Base-by-base conservation (phyloP, 257 asterid species). In the Ehretia macrophylla region DNA sequence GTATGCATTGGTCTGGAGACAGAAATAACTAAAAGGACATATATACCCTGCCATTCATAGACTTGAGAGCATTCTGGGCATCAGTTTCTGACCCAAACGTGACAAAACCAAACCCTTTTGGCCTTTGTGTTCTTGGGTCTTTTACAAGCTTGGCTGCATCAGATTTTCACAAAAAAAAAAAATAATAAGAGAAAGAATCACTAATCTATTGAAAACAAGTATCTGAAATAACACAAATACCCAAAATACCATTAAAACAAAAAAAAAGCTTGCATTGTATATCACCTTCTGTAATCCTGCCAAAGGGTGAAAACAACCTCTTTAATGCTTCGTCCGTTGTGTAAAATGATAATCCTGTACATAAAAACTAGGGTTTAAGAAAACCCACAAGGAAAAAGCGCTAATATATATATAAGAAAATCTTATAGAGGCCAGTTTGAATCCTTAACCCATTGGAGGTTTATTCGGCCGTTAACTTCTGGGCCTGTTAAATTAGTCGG, bases 81-180 rank as follows among this genome's bases (percentile, higher is more conserved):
- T 83, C 83, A 38, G 67, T 38, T 61, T 82, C 87, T 9, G 85
- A 69, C 8, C 58, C 83, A 75, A 84, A 88, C 72, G 63, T 75
- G 32, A 84, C 88, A 61, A 85, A 91, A 62, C 86, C 94, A 68
- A 85, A 91, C 55, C 96, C 95, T 67, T 84, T 84, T 12, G 77
- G 85, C 76, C 94, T 78, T 59, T 59, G 87, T 1, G 89, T 86
- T 51, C 40, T 69, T 20, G 85, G 78, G 60, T 84, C 97, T 51
- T 54, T 75, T 57, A 82, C 62, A 61, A 89, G 90, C 83, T 89
- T 82, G 17, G 77, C 94, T 82, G 81, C 69, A 42, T 42, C 47
- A 42, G 3, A 42, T 42, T 10, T 42, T 38, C 44, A 42, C 1
- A 42, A 42, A 42, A 27, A 27, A 27, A 27, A 27, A 27, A 27